Evolutionary conservation across 2,329 filamentous ascomycete species (phyloP), one percentile per base, ranked within the genome.

Genomic region (Neoascochyta sp.): DNA sequence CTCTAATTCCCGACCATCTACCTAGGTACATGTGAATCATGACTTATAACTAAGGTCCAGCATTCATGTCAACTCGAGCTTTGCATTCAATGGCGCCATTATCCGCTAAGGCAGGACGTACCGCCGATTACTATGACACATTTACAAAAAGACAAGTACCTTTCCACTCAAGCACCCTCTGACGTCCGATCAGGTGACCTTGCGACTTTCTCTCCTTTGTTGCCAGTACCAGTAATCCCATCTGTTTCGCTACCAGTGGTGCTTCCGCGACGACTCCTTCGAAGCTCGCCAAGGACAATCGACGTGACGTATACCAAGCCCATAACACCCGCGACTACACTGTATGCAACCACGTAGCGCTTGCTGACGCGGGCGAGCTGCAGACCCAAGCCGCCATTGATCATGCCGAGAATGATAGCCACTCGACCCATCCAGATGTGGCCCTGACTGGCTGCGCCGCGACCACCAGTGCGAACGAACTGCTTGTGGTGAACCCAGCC

Each of bases 311-410:
- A 38, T 0, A 20, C 27, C 7, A 30, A 4, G 3, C 63, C 68
- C 29, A 74, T 58, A 16, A 70, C 34, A 3, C 63, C 72, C 11
- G 69, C 67, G 16, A 71, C 56, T 10, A 72, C 64, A 3, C 60
- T 58, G 37, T 73, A 74, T 1, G 62, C 68, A 35, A 73, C 67
- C 5, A 66, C 18, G 22, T 42, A 42, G 5, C 24, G 16, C 2
- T 22, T 42, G 11, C 25, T 27, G 5, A 36, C 29, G 1, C 29
- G 14, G 2, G 25, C 27, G 11, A 73, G 46, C 29, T 60, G 52
- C 21, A 76, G 63, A 1, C 74, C 74, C 3, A 76, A 52, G 2
- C 73, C 73, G 13, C 69, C 74, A 48, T 76, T 76, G 47, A 76
- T 62, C 30, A 75, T 69, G 1, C 69, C 73, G 4, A 76, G 51